Conservation (phyloP, 2,329 filamentous ascomycete species). For the Colletotrichum tropicicola region DNA sequence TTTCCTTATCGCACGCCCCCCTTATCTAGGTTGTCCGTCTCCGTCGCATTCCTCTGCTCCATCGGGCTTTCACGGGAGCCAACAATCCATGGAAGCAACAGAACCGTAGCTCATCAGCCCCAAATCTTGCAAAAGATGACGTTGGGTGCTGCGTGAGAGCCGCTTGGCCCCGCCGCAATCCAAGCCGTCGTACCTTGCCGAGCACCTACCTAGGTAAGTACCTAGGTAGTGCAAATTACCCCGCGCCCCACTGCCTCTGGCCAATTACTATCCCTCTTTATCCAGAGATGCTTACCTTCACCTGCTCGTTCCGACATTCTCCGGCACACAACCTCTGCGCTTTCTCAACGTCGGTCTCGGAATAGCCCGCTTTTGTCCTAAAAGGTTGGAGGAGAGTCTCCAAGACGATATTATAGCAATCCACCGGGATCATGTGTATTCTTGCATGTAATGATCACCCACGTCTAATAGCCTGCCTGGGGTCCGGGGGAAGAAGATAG, state of each 20-base stretch:
- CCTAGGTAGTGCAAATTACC: slow-evolving; percentile 18
- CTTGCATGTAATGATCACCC: background rate
- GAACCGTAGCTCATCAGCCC: background rate
- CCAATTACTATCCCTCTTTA: slow-evolving; percentile 14
- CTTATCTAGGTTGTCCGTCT: background rate
- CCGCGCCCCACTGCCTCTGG: slow-evolving; percentile 1
- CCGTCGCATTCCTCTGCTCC: background rate
- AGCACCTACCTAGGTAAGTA: too few species aligned
- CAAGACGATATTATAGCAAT: too few species aligned
- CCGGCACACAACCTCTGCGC: slow-evolving; percentile 9
- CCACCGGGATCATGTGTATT: background rate
- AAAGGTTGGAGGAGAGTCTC: too few species aligned
- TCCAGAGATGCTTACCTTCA: slow-evolving; percentile 14
- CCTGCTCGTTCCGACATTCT: slow-evolving; percentile 26
- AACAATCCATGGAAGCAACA: background rate
- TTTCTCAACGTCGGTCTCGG: background rate
- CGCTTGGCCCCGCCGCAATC: slow-evolving; percentile 20
- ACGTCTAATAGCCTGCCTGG: background rate
- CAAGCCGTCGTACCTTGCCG: too few species aligned
- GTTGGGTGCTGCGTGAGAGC: slow-evolving; percentile 29
- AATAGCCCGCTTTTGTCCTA: background rate
- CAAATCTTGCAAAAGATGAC: slow-evolving; percentile 29
- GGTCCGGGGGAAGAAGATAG: background rate
- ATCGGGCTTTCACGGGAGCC: slow-evolving; percentile 29
- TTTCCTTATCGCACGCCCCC: background rate